Evolutionary conservation across 1,284 basidiomycete genomes (phyloP), one percentile per base, ranked within the genome.

Genomic region (Chiua sp.): DNA sequence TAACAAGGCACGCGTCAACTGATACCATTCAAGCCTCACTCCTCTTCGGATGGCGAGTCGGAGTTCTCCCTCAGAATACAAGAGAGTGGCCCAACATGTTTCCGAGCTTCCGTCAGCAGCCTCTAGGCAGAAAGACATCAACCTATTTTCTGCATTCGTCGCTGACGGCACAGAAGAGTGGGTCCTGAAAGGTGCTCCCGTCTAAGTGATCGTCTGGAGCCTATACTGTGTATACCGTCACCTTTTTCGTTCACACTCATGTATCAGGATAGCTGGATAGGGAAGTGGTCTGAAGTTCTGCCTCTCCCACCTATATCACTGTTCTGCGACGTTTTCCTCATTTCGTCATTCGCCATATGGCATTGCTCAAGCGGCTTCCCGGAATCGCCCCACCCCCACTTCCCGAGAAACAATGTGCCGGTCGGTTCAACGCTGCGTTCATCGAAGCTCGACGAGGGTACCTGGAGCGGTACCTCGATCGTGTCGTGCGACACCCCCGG

Each of bases 311-410:
- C 28, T 78, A 84, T 30, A 84, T 92, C 57, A 92, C 88, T 0
- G 93, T 94, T 26, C 80, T 88, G 26, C 81, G 94, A 18, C 86
- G 93, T 13, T 96, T 92, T 76, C 93, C 91, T 3, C 91, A 95
- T 62, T 96, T 96, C 66, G 86, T 90, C 23, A 83, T 89, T 60
- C 80, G 95, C 28, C 88, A 93, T 64, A 86, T 88, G 2, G 84
- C 88, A 4, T 76, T 95, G 46, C 78, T 81, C 32, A 79, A 85
- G 37, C 81, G 86, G 8, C 82, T 92, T 11, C 90, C 92, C 11
- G 90, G 91, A 0, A 84, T 95, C 44, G 87, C 87, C 3, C 79
- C 95, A 2, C 92, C 93, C 0, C 90, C 92, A 0, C 79, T 95
- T 3, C 93, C 93, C 0, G 89, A 92, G 72, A 93, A 94, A 72